A percentile compares a stretch with the other conserved stretches of the same genome.
These are phyloP conservation scores for Talaromyces marneffei DNA, from an alignment of 2,329 filamentous ascomycete genomes.

Conservation along the genomic window DNA sequence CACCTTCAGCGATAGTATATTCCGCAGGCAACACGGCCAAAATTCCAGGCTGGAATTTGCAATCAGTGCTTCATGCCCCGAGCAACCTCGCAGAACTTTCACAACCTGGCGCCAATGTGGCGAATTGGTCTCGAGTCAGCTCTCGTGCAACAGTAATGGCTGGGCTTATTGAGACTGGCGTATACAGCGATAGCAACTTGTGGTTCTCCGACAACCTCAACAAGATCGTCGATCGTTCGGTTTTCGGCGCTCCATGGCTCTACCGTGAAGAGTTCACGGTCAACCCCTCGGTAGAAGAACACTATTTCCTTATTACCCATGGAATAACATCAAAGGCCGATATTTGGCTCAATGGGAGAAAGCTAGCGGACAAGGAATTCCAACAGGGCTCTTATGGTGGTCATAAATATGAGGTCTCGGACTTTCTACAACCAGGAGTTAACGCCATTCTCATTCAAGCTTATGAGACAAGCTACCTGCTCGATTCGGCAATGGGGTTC, in stretches of 20 bases:
- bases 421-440: slow-evolving; percentile 27
- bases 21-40: slow-evolving; percentile 22
- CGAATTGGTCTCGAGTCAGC: slow-evolving; percentile 48
- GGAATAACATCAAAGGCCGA: slow-evolving; percentile 58
- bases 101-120: slow-evolving; percentile 40
- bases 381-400: slow-evolving; percentile 56
- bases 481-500: slow-evolving; percentile 56
- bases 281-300: slow-evolving; percentile 27
- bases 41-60: slow-evolving; percentile 46
- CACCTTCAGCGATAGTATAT: slow-evolving; percentile 17
- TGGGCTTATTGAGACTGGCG: slow-evolving; percentile 48
- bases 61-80: slow-evolving; percentile 39
- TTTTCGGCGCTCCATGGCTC: slow-evolving; percentile 53
- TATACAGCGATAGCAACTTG: slow-evolving; percentile 49
- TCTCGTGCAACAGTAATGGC: slow-evolving; percentile 53
- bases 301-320: slow-evolving; percentile 52
- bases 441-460: slow-evolving; percentile 52
- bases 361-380: slow-evolving; percentile 43
- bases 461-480: slow-evolving; percentile 55
- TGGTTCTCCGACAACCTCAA: slow-evolving; percentile 53
- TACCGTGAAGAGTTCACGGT: slow-evolving; percentile 52
- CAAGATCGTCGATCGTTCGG: slow-evolving; percentile 37
- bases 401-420: slow-evolving; percentile 51
- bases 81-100: slow-evolving; percentile 39
- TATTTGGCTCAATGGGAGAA: slow-evolving; percentile 53